Percentiles rank a stretch among this genome's conserved stretches.
Evolutionary conservation across 169 alveolate species (phyloP).

Genomic region (Ichthyophthirius multifiliis): DNA sequence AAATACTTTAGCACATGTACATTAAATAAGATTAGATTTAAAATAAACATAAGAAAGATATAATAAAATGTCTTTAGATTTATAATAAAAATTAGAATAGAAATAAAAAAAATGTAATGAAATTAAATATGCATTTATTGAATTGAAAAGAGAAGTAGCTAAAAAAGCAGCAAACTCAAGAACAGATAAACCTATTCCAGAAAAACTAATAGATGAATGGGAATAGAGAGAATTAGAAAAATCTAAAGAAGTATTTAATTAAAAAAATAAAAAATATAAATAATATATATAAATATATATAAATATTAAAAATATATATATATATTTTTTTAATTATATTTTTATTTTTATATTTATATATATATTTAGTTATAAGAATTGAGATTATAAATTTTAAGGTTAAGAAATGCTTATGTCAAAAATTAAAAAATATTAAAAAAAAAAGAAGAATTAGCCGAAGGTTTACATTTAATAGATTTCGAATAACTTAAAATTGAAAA

Average conservation of each 20-base stretch:
- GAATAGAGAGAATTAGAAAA: constrained; percentile 50
- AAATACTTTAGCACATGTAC: constrained; percentile 77
- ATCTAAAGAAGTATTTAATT: constrained; percentile 41
- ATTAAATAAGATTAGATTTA: constrained; percentile 67
- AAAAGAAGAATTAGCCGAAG: constrained; percentile 91
- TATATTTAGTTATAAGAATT: constrained; percentile 54
- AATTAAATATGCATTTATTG: constrained; percentile 72
- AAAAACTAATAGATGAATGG: constrained; percentile 44
- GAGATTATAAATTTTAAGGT: constrained; percentile 83
- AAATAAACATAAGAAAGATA: constrained; percentile 65
- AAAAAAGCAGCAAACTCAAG: constrained; percentile 71
- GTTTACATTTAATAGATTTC: constrained; percentile 92
- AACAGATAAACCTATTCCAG: constrained; percentile 77
- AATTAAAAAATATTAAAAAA: constrained; percentile 83
- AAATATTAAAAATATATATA: background rate
- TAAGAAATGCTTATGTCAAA: constrained; percentile 84
- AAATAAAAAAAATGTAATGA: constrained; percentile 78
- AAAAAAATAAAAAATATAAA: background rate
- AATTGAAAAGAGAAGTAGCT: constrained; percentile 83
- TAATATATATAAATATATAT: background rate
- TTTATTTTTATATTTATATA: background rate
- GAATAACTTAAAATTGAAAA: constrained; percentile 94
- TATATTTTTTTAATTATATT: constrained; percentile 21
- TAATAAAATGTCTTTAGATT: constrained; percentile 72
- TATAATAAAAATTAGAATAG: constrained; percentile 60